Evolutionary conservation across 2,329 filamentous ascomycete genomes (phyloP), one percentile per base, ranked within the genome.

Genomic region (Fusarium brachygibbosum): DNA sequence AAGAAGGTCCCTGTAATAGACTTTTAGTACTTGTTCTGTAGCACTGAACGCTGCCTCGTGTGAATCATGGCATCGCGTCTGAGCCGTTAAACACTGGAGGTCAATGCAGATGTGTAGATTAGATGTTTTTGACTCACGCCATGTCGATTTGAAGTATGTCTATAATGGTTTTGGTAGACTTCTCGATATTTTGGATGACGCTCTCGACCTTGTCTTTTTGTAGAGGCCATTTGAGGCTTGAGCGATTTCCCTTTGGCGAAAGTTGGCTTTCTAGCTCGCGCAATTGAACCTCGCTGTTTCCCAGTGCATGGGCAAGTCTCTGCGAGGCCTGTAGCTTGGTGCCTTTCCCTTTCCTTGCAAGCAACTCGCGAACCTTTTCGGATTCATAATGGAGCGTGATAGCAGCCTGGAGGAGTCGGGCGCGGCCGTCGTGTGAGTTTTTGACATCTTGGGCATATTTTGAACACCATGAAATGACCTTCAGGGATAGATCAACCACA

Each of bases 381-480:
- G 55, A 44, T 13, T 56, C 49, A 1, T 42, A 55, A 13, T 58
- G 50, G 3, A 56, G 9, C 0, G 16, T 31, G 2, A 42, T 35
- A 0, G 7, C 49, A 57, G 79, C 76, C 37, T 55, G 35, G 17
- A 74, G 64, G 0, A 82, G 67, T n/a, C 74, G 75, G 42, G 73
- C 66, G 54, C 82, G 79, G 21, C 79, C 71, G 1, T 71, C 63
- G 59, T 72, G 66, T 8, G 78, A 76, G 50, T 71, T 45, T 58
- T 76, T 75, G 38, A 79, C 76, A 3, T 76, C 71, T 51, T 71
- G 66, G 8, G 73, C 80, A 65, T 82, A 82, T 49, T 79, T 69
- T 21, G 71, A 73, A 52, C 78, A 82, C 28, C 23, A 40, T 1
- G 34, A 34, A 2, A 60, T 41, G 2, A 60, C 53, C 5, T 60